Conservation (phyloP, 192 early-diverging fungal genomes). For the Chytriomyces hyalinus region DNA sequence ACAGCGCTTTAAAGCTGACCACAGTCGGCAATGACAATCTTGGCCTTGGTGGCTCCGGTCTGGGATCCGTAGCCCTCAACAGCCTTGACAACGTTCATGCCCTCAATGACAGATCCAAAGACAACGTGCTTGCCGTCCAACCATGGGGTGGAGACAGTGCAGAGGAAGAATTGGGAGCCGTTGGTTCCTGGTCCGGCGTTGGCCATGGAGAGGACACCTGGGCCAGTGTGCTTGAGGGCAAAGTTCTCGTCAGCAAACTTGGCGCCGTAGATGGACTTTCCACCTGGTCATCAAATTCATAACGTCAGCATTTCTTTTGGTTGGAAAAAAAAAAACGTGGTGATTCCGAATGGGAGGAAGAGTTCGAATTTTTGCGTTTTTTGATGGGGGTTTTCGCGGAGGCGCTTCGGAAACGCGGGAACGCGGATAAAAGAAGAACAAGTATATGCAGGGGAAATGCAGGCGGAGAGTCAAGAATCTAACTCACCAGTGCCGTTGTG, state of each 20-base stretch:
- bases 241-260: slow-evolving; percentile 94
- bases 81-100: slow-evolving; percentile 64
- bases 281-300: slow-evolving; percentile 46
- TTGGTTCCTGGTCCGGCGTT: slow-evolving; percentile 57
- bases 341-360: too few species aligned
- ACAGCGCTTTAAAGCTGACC: slow-evolving; percentile 24
- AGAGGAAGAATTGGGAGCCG: slow-evolving; percentile 79
- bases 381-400: neutral
- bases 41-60: slow-evolving; percentile 32
- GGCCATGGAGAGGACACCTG: slow-evolving; percentile 58
- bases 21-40: slow-evolving; percentile 17
- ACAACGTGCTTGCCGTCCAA: slow-evolving; percentile 64
- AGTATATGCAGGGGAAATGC: too few species aligned
- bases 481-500: slow-evolving; percentile 74
- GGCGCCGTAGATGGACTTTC: slow-evolving; percentile 75
- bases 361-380: too few species aligned
- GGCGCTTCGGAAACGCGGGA: neutral
- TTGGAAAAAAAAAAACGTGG: too few species aligned
- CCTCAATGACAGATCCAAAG: slow-evolving; percentile 56
- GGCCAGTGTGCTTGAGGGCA: slow-evolving; percentile 64
- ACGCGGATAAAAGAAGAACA: too few species aligned
- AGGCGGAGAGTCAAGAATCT: too few species aligned
- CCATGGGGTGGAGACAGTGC: slow-evolving; percentile 81
- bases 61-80: slow-evolving; percentile 51
- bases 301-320: too few species aligned